Evolutionary conservation across 129 eudicot genomes (phyloP).

Genomic region (Mikania micrantha): DNA sequence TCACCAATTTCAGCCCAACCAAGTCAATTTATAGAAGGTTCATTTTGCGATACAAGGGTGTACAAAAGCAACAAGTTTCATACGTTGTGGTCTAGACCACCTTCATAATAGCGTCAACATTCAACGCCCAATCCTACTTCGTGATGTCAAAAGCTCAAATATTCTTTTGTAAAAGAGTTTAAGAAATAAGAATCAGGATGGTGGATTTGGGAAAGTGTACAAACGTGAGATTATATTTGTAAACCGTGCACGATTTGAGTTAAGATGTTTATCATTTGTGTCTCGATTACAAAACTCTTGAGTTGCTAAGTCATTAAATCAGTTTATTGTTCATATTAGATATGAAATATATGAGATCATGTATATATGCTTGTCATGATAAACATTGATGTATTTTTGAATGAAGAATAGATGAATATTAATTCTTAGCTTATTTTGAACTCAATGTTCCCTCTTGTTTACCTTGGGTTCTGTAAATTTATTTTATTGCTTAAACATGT

Average conservation of each 20-base stretch:
- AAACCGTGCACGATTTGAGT: background rate
- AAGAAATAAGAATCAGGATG: background rate
- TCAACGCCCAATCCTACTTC: background rate
- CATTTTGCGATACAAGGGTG: background rate
- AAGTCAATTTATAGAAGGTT: background rate
- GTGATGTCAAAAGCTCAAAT: background rate
- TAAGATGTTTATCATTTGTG: background rate
- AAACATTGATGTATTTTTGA: too few species aligned
- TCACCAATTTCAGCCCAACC: background rate
- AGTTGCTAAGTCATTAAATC: too few species aligned
- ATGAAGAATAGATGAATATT: too few species aligned
- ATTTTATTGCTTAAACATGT: too few species aligned
- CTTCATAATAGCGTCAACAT: background rate
- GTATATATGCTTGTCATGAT: too few species aligned
- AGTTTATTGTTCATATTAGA: too few species aligned
- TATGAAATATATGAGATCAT: too few species aligned
- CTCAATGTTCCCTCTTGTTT: too few species aligned
- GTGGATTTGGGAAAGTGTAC: conserved; percentile 7
- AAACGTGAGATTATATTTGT: background rate
- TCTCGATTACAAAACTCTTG: too few species aligned
- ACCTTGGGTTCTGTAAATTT: too few species aligned
- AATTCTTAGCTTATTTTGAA: too few species aligned
- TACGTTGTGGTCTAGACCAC: background rate
- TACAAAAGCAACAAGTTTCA: too few species aligned
- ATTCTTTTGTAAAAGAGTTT: background rate